Conservation (phyloP, 345 rosid genomes). For the Laguncularia racemosa region DNA sequence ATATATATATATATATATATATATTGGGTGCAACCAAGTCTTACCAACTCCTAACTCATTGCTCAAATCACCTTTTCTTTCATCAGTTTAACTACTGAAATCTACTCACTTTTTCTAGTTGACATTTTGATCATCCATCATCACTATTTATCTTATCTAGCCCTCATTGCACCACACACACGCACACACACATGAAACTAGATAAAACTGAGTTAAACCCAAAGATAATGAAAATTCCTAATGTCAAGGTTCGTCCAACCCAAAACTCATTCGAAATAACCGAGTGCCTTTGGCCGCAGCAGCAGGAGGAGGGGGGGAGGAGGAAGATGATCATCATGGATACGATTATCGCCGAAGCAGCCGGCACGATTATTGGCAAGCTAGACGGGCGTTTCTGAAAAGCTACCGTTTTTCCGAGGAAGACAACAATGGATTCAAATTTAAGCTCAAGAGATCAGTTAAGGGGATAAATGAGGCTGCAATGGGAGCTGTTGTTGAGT, state of each 20-base stretch:
- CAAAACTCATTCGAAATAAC: too few relatives aligned
- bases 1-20: neutral
- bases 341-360: constrained; percentile 5
- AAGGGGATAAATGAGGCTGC: constrained; percentile 20
- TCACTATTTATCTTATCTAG: neutral
- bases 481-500: constrained; percentile 3
- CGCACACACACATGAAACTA: too few relatives aligned
- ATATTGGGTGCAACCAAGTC: constrained; percentile 29
- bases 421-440: constrained; percentile 2
- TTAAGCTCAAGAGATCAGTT: constrained; percentile 22
- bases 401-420: constrained; percentile 33
- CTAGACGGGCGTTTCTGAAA: constrained; percentile 37
- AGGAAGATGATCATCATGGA: neutral
- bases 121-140: neutral
- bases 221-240: too few relatives aligned
- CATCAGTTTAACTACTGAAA: constrained; percentile 22
- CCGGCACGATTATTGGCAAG: constrained; percentile 30
- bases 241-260: too few relatives aligned
- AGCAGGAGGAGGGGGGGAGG: too few relatives aligned
- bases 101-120: neutral
- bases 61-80: neutral
- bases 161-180: too few relatives aligned
- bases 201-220: too few relatives aligned
- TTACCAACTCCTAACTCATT: constrained; percentile 19
- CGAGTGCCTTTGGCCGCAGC: too few relatives aligned